These are phyloP conservation scores for Dictyostelium purpureum DNA, from an alignment of 78 protist species.

Conservation along the genomic window DNA sequence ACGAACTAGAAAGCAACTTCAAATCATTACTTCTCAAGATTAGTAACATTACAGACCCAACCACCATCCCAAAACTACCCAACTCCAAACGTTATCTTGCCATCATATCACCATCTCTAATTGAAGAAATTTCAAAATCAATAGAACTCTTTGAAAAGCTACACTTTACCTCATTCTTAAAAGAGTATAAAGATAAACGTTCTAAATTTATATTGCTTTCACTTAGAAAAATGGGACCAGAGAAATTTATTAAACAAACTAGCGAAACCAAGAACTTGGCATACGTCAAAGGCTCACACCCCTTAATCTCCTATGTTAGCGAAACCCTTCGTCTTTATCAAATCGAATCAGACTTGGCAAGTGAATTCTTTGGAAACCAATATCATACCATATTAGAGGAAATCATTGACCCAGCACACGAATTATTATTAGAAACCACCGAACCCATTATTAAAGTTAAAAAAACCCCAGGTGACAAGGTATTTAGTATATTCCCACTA, in stretches of 20 bases:
- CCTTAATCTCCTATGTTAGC: constrained; percentile 10
- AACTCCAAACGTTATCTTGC: constrained; percentile 33
- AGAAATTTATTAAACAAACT: constrained; percentile 39
- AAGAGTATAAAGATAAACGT: constrained; percentile 71
- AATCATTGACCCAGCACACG: constrained; percentile 54
- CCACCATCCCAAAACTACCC: constrained; percentile 30
- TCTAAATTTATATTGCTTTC: constrained; percentile 24
- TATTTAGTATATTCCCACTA: constrained; percentile 56
- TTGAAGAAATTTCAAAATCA: constrained; percentile 59
- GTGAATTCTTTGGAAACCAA: constrained; percentile 55
- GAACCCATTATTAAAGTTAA: constrained; percentile 63
- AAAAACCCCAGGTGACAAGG: constrained; percentile 7
- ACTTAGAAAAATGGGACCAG: constrained; percentile 62
- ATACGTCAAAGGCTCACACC: constrained; percentile 68
- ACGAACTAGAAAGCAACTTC: constrained; percentile 43
- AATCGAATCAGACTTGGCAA: constrained; percentile 56
- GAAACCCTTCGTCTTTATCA: constrained; percentile 66
- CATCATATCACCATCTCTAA: neutral
- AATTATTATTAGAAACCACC: constrained; percentile 48
- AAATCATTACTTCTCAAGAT: constrained; percentile 50
- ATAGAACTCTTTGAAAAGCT: constrained; percentile 43
- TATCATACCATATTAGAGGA: constrained; percentile 58
- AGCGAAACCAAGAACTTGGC: constrained; percentile 54
- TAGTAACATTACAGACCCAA: constrained; percentile 38
- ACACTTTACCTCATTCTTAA: neutral